A percentile compares a stretch with the other conserved stretches of the same genome.
phyloP scores from a whole-genome alignment of 306 rosid species.

The Malus sylvestris region DNA sequence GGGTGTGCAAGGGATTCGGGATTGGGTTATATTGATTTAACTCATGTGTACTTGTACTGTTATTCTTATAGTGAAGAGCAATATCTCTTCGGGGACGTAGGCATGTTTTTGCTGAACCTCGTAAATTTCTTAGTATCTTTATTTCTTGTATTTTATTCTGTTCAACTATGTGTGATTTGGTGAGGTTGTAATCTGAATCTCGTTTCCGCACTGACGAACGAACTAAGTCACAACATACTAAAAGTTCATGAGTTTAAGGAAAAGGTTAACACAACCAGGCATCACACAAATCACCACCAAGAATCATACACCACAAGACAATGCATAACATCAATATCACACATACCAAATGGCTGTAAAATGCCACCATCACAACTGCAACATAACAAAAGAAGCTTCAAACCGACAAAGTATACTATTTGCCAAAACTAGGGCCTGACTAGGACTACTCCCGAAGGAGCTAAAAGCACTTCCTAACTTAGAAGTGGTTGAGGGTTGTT shows the following conservation, averaged over 20 bases:
- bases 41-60: no score
- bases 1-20: no score
- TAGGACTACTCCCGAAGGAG: neutral
- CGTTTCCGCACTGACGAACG: no score
- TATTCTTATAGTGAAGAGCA: no score
- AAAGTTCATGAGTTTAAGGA: neutral
- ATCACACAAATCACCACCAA: neutral
- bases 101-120: no score
- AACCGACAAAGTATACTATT: neutral
- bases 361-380: neutral
- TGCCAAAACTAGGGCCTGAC: neutral
- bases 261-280: neutral
- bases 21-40: no score
- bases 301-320: neutral
- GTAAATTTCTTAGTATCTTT: no score
- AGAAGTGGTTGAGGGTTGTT: no score
- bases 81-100: no score
- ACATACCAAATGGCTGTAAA: neutral
- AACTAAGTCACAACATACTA: neutral
- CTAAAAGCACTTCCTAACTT: neutral
- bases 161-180: no score
- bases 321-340: neutral
- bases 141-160: no score
- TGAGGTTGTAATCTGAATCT: no score
- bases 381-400: neutral